phyloP scores from a whole-genome alignment of 2,329 filamentous ascomycete species.

The Penicillium paneum region DNA sequence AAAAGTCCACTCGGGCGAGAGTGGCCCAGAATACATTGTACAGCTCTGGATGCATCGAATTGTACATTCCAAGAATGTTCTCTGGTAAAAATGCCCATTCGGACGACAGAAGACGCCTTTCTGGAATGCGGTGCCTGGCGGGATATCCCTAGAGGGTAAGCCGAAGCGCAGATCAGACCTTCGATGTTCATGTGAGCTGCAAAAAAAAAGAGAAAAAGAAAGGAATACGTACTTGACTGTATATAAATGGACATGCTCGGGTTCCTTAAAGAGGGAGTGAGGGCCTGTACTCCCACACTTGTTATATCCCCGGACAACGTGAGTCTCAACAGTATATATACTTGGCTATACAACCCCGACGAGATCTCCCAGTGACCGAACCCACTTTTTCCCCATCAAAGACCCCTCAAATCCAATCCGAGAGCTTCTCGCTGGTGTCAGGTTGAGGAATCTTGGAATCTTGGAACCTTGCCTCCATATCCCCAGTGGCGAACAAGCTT shows the following conservation, averaged over 20 bases:
- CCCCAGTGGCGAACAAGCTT: background rate
- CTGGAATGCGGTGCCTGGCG: slow-evolving; percentile 19
- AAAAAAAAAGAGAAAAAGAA: slow-evolving; percentile 16
- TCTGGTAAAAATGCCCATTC: slow-evolving; percentile 8
- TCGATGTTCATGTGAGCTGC: slow-evolving; percentile 33
- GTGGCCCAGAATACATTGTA: background rate
- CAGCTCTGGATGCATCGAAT: background rate
- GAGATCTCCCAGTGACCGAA: background rate
- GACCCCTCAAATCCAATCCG: slow-evolving; percentile 14
- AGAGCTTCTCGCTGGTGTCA: background rate
- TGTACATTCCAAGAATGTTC: slow-evolving; percentile 5
- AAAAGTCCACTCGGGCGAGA: slow-evolving; percentile 10
- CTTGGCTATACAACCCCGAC: slow-evolving; percentile 2
- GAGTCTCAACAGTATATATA: background rate
- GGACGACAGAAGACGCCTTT: slow-evolving; percentile 14
- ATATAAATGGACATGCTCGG: background rate
- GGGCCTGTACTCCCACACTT: background rate
- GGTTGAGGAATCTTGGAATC: background rate
- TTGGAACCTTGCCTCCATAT: background rate
- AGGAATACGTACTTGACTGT: background rate
- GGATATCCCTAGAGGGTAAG: slow-evolving; percentile 33
- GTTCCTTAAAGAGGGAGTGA: slow-evolving; percentile 10
- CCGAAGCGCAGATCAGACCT: slow-evolving; percentile 29
- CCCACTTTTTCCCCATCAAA: slow-evolving; percentile 33
- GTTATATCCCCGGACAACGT: background rate